Base-by-base conservation (phyloP, 495 filamentous ascomycete genomes). In the Xylaria bambusicola region DNA sequence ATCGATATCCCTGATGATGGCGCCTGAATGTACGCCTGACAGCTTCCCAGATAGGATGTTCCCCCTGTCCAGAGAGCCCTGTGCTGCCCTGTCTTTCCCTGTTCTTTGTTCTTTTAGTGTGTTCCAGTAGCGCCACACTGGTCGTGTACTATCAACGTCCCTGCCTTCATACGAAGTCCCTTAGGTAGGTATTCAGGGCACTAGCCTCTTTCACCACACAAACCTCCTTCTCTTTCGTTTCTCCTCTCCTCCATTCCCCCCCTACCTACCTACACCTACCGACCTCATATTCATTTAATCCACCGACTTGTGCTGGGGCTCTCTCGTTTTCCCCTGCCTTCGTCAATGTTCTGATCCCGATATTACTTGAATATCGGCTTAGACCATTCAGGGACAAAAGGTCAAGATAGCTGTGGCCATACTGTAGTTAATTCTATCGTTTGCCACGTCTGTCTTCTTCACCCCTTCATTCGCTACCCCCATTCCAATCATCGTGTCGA, bases 311-410 rank as follows among this genome's bases (percentile, higher is more conserved):
- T 18, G 31, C 31, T 24, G 7, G 27, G 9, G 15, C 21, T 23
- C 52, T 27, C 27, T 56, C 53, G 53, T 47, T 48, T 27, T 13
- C 31, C 44, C 54, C 21, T 15, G 18, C 7, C 36, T 56, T 36
- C n/a, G 31, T 27, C 42, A 24, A 20, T 57, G 31, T 27, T 17
- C 7, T 46, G 7, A 13, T 35, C 26, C 40, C 9, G 40, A 17
- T 35, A 33, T 55, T n/a, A 31, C 35, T 26, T 27, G 8, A 33
- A 27, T 13, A 17, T 12, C 33, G 0, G 20, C 18, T n/a, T 26
- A 33, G 27, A 18, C 24, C 36, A 38, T 15, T 29, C 35, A 41
- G 26, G 23, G 33, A 41, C 50, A 18, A 40, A 3, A 44, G 17
- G 5, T 6, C 5, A n/a, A 5, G 42, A 41, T 7, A 40, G 15